Base-by-base conservation (phyloP, 2,329 filamentous ascomycete species). In the Lasiodiplodia gonubiensis region DNA sequence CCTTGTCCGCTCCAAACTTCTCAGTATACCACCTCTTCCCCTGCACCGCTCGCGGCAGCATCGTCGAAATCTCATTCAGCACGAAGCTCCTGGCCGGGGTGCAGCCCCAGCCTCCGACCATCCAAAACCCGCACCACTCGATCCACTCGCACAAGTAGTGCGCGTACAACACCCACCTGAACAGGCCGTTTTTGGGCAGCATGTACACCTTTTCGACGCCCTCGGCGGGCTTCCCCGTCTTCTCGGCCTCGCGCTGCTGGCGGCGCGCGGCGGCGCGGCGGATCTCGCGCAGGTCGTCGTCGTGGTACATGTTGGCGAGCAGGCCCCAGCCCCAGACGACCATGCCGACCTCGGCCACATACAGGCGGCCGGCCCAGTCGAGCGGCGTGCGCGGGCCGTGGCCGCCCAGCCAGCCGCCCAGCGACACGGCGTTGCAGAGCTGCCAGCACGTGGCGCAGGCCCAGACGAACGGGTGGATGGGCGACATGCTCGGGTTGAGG, bases 61-160 rank as follows among this genome's bases (percentile, higher is more conserved):
- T 99, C 10, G 91, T 90, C n/a, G 89, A 81, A 61, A 99, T 81
- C 80, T 97, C 93, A 77, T 97, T 98, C 57, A 97, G 70, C 53
- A 97, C 74, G 76, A 98, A 98, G 61, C 86, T 86, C 74, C 93
- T 84, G 27, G 93, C 94, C 0, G 95, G 94, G 57, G 88, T 81
- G 75, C 90, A 92, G 4, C 81, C 79, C 80, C 83, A 86, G 0
- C 86, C 85, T 1, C 89, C 86, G 72, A 91, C 86, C 78, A 97
- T 86, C 83, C 90, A 93, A 78, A 93, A 99, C 0, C 95, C 95
- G 3, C 86, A 79, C 95, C 95, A 99, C 84, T 99, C 95, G 64
- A 97, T 78, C 95, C 95, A 99, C 81, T 99, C 95, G 76, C 90
- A 91, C n/a, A 97, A 84, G 78, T 97, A 99, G 78, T 99, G 95